Evolutionary conservation across 2,329 filamentous ascomycete species (phyloP).

Genomic region (Xylaria sp.): DNA sequence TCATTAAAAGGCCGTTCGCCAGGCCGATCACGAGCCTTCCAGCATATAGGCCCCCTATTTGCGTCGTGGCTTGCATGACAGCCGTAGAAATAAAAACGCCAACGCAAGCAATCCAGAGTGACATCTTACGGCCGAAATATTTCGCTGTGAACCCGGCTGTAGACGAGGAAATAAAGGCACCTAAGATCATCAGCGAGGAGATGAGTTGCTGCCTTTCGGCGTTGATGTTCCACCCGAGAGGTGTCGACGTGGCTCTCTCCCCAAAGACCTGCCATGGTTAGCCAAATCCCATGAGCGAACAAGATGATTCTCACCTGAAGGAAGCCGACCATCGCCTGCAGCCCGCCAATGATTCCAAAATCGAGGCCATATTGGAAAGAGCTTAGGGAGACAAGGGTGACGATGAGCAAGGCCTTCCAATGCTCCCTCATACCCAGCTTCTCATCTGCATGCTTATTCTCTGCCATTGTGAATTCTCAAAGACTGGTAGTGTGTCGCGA

Average conservation of each 20-base stretch:
- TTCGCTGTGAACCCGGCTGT: slow-evolving; percentile 54
- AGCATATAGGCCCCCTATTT: slow-evolving; percentile 60
- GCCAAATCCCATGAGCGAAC: background rate
- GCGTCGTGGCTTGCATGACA: slow-evolving; percentile 62
- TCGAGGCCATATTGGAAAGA: slow-evolving; percentile 51
- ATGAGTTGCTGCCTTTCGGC: slow-evolving; percentile 60
- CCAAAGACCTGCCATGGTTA: slow-evolving; percentile 46
- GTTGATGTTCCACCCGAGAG: slow-evolving; percentile 48
- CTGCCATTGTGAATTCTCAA: slow-evolving; percentile 36
- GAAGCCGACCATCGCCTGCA: slow-evolving; percentile 51
- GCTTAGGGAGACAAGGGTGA: slow-evolving; percentile 47
- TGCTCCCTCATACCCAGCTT: slow-evolving; percentile 42
- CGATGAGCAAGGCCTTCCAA: slow-evolving; percentile 45
- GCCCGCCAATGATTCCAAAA: slow-evolving; percentile 49
- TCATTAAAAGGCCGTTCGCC: slow-evolving; percentile 55
- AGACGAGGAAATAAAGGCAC: slow-evolving; percentile 58
- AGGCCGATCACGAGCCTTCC: slow-evolving; percentile 61
- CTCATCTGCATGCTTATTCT: slow-evolving; percentile 35
- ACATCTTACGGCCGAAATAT: slow-evolving; percentile 51
- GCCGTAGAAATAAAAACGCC: slow-evolving; percentile 57
- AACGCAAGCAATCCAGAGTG: slow-evolving; percentile 54
- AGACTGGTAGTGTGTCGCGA: background rate
- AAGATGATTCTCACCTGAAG: slow-evolving; percentile 41
- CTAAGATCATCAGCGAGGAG: slow-evolving; percentile 60
- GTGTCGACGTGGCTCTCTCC: slow-evolving; percentile 40